Conservation (phyloP, 1,284 basidiomycete genomes). For the Bondarzewia mesenterica region DNA sequence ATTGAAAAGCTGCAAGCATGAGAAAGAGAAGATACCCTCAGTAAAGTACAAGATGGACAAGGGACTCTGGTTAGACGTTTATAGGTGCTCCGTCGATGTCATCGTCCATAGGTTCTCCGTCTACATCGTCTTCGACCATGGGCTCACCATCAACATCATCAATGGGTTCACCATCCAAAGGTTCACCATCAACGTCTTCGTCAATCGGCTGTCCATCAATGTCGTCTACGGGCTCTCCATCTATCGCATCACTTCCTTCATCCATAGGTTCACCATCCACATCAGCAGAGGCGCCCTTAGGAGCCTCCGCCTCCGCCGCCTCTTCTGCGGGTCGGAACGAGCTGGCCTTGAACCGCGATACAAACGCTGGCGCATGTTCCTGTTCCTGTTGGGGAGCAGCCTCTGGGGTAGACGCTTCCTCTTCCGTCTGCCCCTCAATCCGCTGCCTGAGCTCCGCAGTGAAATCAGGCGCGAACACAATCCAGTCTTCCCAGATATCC, state of each 20-base stretch:
- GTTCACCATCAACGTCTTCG: slow-evolving; percentile 30
- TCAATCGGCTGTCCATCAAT: slow-evolving; percentile 32
- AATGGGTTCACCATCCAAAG: slow-evolving; percentile 16
- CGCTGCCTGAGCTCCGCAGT: slow-evolving; percentile 63
- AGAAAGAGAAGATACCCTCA: too few species aligned
- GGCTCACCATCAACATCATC: slow-evolving; percentile 28
- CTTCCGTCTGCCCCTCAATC: slow-evolving; percentile 50
- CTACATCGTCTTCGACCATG: slow-evolving; percentile 28
- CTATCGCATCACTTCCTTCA: slow-evolving; percentile 29
- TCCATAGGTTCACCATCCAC: slow-evolving; percentile 27
- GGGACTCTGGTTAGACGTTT: background rate
- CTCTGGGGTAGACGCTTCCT: slow-evolving; percentile 24
- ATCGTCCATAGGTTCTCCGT: slow-evolving; percentile 31
- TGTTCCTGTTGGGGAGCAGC: slow-evolving; percentile 20
- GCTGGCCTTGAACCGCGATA: slow-evolving; percentile 71
- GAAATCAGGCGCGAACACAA: slow-evolving; percentile 83
- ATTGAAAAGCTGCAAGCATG: background rate
- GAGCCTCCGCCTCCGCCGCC: slow-evolving; percentile 18
- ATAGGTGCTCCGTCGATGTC: slow-evolving; percentile 28
- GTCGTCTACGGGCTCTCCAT: slow-evolving; percentile 25
- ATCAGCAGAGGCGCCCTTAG: slow-evolving; percentile 26
- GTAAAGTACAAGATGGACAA: background rate
- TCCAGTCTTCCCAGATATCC: slow-evolving; percentile 96
- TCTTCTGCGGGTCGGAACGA: slow-evolving; percentile 65
- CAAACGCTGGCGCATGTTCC: slow-evolving; percentile 26